A percentile compares a stretch with the other conserved stretches of the same genome.
These are phyloP conservation scores for Trametes punicea DNA, from an alignment of 768 basidiomycete species.

Conservation along the genomic window DNA sequence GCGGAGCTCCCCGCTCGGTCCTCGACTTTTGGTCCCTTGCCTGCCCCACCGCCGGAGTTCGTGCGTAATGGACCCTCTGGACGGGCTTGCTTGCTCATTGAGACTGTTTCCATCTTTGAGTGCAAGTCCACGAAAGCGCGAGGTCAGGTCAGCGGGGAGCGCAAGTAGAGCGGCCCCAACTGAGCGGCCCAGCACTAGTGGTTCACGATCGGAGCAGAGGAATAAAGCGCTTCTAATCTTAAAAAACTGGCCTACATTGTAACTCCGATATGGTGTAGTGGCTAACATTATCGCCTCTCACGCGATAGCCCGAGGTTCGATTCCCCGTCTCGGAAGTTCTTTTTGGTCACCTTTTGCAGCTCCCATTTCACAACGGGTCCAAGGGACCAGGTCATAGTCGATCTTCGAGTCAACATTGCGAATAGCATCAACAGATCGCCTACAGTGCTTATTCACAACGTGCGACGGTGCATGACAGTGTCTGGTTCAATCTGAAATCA, in stretches of 20 bases:
- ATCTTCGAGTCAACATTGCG: no score
- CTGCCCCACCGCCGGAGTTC: background rate
- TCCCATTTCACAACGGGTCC: no score
- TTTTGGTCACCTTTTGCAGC: background rate
- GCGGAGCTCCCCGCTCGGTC: slow-evolving; percentile 2
- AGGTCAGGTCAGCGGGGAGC: no score
- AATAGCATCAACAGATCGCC: no score
- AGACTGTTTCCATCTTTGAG: background rate
- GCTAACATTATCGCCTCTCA: slow-evolving; percentile 12
- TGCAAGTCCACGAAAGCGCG: no score
- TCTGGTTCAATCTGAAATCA: no score
- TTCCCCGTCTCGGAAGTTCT: slow-evolving; percentile 5
- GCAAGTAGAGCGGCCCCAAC: background rate
- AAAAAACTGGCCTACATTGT: no score
- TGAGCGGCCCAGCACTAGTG: background rate
- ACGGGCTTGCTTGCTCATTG: background rate
- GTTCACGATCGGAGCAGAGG: background rate
- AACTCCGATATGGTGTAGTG: slow-evolving; percentile 12
- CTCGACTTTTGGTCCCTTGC: background rate
- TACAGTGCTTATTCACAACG: no score
- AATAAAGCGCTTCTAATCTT: background rate
- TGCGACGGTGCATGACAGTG: no score
- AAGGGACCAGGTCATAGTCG: no score
- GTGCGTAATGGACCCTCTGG: slow-evolving; percentile 6
- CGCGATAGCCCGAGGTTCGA: slow-evolving; percentile 10